Evolutionary conservation across 2,329 filamentous ascomycete species (phyloP).

Genomic region (Ascochyta viciae-villosae): DNA sequence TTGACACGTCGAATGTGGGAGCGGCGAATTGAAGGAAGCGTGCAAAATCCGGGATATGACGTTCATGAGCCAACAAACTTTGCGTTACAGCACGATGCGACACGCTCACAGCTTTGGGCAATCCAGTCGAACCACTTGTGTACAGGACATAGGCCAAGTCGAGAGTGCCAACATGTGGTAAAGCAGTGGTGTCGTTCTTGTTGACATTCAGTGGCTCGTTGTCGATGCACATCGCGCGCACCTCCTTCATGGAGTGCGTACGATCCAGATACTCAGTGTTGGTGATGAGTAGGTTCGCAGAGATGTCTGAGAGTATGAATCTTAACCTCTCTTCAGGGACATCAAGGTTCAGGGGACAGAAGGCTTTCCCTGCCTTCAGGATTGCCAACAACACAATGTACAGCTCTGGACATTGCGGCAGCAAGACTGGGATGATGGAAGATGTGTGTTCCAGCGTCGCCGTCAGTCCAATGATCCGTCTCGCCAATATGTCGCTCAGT

Average conservation of each 20-base stretch:
- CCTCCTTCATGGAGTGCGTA: conserved; percentile 47
- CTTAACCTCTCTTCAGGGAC: conserved; percentile 76
- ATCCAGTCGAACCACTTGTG: conserved; percentile 87
- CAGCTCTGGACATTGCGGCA: conserved; percentile 78
- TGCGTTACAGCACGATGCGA: conserved; percentile 83
- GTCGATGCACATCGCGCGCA: conserved; percentile 54
- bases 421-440: conserved; percentile 73
- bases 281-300: conserved; percentile 72
- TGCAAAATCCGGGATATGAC: conserved; percentile 75
- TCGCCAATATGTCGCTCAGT: conserved; percentile 64
- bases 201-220: conserved; percentile 38
- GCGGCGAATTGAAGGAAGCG: conserved; percentile 92
- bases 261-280: conserved; percentile 56
- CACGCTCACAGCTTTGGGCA: conserved; percentile 85
- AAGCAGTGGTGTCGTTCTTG: conserved; percentile 14
- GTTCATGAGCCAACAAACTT: conserved; percentile 80
- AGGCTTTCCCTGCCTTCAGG: conserved; percentile 81
- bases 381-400: conserved; percentile 81
- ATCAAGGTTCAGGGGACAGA: conserved; percentile 84
- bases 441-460: conserved; percentile 41
- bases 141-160: conserved; percentile 88
- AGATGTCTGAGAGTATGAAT: conserved; percentile 82
- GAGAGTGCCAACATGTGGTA: conserved; percentile 25
- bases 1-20: conserved; percentile 91
- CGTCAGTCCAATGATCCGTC: conserved; percentile 28